Evolutionary conservation across 1,284 basidiomycete species (phyloP), one percentile per base, ranked within the genome.

Genomic region (Macrocystidia cucumis): DNA sequence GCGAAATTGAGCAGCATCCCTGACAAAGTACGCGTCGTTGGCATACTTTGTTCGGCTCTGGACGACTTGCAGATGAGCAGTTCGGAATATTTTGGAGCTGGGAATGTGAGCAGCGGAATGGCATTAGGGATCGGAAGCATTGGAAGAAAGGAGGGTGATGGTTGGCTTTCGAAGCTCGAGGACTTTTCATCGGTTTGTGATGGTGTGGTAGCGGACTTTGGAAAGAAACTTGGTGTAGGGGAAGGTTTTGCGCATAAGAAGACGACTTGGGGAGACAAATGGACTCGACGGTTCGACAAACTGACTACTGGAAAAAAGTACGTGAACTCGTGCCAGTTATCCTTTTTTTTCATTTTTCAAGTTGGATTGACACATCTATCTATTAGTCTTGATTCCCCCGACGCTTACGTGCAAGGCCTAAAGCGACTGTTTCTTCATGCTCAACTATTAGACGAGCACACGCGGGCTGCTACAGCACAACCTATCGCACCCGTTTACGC

Each of bases 241-340:
- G 82, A 88, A 61, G 83, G 85, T 8, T 86, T 88, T 48, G 78
- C 79, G 35, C 67, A 74, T 23, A 91, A 88, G 70, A 91, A 91
- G 64, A 75, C 69, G 40, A 75, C 72, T 21, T 91, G 88, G 89
- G 76, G 88, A 29, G 79, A 79, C 43, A 91, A 87, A 54, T 63
- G 95, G 29, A 79, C 79, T 37, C 74, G 88, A 45, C 78, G 80
- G 45, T 73, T 96, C 46, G 91, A 96, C 60, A 89, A 91, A 56
- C 80, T 97, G 50, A 90, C 90, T 25, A 91, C 83, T 45, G 86
- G 82, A 40, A 91, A 91, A 62, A 89, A 85, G 91, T 93, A 54
- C 51, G 80, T n/a, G n/a, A n/a, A n/a, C n/a, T n/a, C n/a, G n/a
- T n/a, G n/a, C n/a, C n/a, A n/a, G n/a, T 65, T 37, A 29, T 45